Conservation (phyloP, 306 rosid species). For the Castanea sativa region DNA sequence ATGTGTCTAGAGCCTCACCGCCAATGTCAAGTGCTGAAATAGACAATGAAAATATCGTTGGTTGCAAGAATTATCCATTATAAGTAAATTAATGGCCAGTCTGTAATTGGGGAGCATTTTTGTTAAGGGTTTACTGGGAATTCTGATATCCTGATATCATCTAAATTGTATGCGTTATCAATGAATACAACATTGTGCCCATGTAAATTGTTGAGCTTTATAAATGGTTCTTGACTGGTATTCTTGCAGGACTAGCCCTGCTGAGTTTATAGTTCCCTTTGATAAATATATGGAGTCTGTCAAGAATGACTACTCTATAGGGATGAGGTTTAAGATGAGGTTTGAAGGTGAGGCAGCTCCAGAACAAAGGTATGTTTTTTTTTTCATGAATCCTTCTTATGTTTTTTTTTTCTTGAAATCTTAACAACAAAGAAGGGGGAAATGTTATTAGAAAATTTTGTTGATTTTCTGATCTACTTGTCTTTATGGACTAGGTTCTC, state of each 20-base stretch:
- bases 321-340: slow-evolving; percentile 61
- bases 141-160: background rate
- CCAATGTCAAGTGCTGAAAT: background rate
- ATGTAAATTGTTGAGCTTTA: background rate
- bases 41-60: background rate
- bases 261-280: slow-evolving; percentile 59
- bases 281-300: slow-evolving; percentile 52
- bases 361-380: slow-evolving; percentile 53
- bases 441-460: background rate
- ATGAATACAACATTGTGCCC: background rate
- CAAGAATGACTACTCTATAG: slow-evolving; percentile 50
- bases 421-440: background rate
- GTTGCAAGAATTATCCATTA: background rate
- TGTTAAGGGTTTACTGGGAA: background rate
- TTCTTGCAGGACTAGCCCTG: slow-evolving; percentile 49
- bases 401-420: background rate
- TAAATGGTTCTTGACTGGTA: background rate
- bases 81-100: background rate
- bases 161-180: background rate
- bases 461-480: background rate
- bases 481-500: slow-evolving; percentile 35
- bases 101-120: background rate
- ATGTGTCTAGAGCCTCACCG: background rate
- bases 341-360: slow-evolving; percentile 70
- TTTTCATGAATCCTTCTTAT: background rate